phyloP scores from a whole-genome alignment of 2,329 filamentous ascomycete genomes.

The Cladosporium cucumerinum region DNA sequence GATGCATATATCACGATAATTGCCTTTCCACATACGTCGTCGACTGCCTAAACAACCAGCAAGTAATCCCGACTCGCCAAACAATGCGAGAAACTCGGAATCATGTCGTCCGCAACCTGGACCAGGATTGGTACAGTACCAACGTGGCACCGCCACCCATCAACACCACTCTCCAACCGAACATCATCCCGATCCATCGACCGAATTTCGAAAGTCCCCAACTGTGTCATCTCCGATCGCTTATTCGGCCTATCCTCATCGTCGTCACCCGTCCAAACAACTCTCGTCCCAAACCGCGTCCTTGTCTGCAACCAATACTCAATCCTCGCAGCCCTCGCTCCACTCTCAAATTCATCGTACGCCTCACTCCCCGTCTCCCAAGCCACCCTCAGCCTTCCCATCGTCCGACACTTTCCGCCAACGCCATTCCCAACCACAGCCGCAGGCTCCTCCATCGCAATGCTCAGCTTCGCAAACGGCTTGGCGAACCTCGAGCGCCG shows the following conservation, averaged over 20 bases:
- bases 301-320: constrained; percentile 1
- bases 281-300: constrained; percentile 1
- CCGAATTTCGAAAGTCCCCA: background rate
- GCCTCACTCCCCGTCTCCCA: constrained; percentile 2
- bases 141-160: background rate
- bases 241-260: background rate
- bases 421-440: background rate
- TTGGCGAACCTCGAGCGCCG: constrained; percentile 1
- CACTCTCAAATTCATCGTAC: constrained; percentile 6
- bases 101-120: background rate
- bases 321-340: background rate
- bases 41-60: background rate
- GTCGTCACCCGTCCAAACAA: background rate
- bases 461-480: background rate
- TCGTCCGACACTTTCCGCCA: background rate
- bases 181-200: background rate
- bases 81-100: constrained; percentile 1
- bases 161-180: background rate
- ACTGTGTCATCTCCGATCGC: background rate
- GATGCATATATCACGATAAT: background rate
- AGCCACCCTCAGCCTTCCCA: background rate
- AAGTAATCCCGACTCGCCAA: constrained; percentile 6
- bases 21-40: background rate
- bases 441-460: constrained; percentile 3
- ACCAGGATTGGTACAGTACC: constrained; percentile 3